Evolutionary conservation across 768 basidiomycete species (phyloP).

Genomic region (Sarcomyxa edulis): DNA sequence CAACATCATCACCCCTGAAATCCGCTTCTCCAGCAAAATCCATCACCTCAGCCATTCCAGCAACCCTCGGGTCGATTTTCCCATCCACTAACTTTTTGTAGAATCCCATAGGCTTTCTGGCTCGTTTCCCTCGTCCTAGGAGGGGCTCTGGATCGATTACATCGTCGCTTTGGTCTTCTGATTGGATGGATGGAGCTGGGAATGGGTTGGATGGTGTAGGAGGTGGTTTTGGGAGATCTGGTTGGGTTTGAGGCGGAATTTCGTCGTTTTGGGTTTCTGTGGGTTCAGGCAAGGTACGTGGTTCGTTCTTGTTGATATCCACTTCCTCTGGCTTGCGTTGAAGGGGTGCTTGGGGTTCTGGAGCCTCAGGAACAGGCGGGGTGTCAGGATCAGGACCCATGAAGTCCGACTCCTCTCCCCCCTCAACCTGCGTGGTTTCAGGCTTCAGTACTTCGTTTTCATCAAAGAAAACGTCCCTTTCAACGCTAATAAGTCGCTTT

Average conservation of each 20-base stretch:
- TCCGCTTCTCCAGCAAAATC: background rate
- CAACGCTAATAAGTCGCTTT: slow-evolving; percentile 17
- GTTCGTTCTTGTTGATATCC: background rate
- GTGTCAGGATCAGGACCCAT: background rate
- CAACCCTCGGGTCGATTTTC: background rate
- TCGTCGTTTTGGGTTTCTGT: background rate
- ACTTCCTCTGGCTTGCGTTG: slow-evolving; percentile 24
- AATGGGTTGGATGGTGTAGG: background rate
- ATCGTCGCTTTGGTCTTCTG: background rate
- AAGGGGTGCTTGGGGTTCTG: slow-evolving; percentile 11
- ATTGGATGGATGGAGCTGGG: too few relatives aligned
- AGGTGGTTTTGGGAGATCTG: background rate
- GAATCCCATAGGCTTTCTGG: slow-evolving; percentile 1
- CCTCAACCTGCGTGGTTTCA: too few relatives aligned
- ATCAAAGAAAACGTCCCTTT: slow-evolving; percentile 18
- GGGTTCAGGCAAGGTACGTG: background rate
- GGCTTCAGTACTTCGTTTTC: slow-evolving; percentile 8
- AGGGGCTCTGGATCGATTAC: background rate
- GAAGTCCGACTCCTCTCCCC: too few relatives aligned
- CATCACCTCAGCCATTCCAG: background rate
- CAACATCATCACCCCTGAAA: background rate
- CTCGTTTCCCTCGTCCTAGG: background rate
- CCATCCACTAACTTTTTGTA: background rate
- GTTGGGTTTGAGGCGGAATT: background rate
- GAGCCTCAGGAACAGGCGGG: background rate